Evolutionary conservation across 1,284 basidiomycete genomes (phyloP).

Genomic region (Heterobasidion annosum): DNA sequence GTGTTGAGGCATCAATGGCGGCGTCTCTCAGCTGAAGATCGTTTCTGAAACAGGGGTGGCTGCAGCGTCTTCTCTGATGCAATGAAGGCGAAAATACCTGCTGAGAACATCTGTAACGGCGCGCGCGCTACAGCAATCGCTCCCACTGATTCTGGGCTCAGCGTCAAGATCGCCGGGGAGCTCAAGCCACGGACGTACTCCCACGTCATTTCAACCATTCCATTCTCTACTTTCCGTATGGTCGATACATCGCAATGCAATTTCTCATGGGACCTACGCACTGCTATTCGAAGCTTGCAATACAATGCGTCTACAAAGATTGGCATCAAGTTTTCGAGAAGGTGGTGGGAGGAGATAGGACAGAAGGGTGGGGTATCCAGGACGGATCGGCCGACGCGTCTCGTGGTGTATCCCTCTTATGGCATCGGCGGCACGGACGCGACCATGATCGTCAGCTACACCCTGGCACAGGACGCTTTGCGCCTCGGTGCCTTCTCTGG

Average conservation of each 20-base stretch:
- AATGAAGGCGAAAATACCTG: background rate
- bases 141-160: background rate
- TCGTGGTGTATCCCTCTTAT: slow-evolving; percentile 22
- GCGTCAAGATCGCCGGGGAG: background rate
- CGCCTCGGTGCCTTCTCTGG: background rate
- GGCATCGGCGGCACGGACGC: slow-evolving; percentile 9
- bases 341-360: slow-evolving; percentile 21
- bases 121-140: background rate
- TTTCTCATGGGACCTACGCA: slow-evolving; percentile 13
- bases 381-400: slow-evolving; percentile 21
- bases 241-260: slow-evolving; percentile 17
- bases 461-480: slow-evolving; percentile 4
- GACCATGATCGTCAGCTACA: slow-evolving; percentile 14
- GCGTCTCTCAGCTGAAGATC: background rate
- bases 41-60: background rate
- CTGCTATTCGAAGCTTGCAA: slow-evolving; percentile 18
- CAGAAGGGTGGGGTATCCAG: slow-evolving; percentile 15
- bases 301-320: slow-evolving; percentile 22
- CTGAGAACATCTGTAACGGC: background rate
- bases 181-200: slow-evolving; percentile 9
- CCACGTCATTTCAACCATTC: slow-evolving; percentile 22
- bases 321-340: slow-evolving; percentile 21
- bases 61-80: background rate
- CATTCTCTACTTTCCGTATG: slow-evolving; percentile 16
- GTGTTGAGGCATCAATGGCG: background rate